phyloP scores from a whole-genome alignment of 768 basidiomycete species.

The Lactifluus pinguis region DNA sequence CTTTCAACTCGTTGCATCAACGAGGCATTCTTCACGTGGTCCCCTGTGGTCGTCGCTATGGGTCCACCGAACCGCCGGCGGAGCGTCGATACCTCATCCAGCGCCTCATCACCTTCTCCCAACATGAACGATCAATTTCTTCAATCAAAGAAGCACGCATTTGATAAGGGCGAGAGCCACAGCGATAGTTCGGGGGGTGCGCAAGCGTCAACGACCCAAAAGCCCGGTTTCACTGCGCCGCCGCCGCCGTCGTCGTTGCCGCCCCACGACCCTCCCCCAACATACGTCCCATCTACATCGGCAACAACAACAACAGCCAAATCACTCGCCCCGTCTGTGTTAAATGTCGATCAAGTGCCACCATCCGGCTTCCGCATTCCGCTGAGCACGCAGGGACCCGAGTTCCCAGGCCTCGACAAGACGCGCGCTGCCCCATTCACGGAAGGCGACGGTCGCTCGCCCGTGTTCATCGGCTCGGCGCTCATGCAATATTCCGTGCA shows the following conservation, averaged over 20 bases:
- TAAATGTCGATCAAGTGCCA: constrained; percentile 30
- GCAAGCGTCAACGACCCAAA: constrained; percentile 7
- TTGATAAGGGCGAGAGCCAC: background rate
- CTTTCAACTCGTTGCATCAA: background rate
- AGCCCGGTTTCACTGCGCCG: too few species aligned
- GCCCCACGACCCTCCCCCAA: constrained; percentile 1
- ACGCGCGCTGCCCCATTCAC: constrained; percentile 43
- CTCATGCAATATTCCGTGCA: constrained; percentile 58
- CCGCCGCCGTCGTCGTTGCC: too few species aligned
- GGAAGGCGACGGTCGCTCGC: constrained; percentile 49
- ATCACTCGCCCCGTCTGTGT: background rate
- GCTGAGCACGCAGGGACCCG: constrained; percentile 30
- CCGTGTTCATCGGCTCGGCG: constrained; percentile 68
- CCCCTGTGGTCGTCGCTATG: background rate
- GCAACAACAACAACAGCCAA: too few species aligned
- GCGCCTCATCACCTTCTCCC: background rate
- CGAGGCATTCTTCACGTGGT: background rate
- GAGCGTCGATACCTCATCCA: constrained; percentile 16
- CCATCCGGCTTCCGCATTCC: constrained; percentile 63
- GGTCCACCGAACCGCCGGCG: constrained; percentile 12
- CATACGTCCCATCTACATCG: background rate
- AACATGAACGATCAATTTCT: background rate
- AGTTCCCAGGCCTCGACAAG: constrained; percentile 37
- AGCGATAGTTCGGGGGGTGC: background rate
- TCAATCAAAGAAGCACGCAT: background rate